Conservation (phyloP, 1,284 basidiomycete species). For the Meira miltonrushii region DNA sequence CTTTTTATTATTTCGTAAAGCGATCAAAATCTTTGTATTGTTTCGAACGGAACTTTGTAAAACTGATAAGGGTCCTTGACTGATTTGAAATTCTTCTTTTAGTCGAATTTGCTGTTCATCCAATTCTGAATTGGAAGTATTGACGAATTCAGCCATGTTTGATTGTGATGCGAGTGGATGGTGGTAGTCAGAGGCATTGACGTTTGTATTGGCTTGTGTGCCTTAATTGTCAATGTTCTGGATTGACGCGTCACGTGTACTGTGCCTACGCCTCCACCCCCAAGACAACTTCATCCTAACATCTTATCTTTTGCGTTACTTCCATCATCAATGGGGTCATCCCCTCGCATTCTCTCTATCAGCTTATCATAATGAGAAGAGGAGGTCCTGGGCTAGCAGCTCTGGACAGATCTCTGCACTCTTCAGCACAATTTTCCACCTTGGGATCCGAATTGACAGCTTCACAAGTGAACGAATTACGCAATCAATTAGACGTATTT, state of each 20-base stretch:
- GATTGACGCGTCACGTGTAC: no score
- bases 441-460: constrained; percentile 74
- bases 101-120: constrained; percentile 93
- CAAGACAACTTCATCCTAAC: no score
- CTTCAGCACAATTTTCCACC: constrained; percentile 62
- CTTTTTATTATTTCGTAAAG: constrained; percentile 97
- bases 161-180: no score
- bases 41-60: constrained; percentile 96
- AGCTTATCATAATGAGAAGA: not conserved
- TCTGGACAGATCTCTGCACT: constrained; percentile 54
- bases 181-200: no score
- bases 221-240: no score
- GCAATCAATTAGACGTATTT: constrained; percentile 76
- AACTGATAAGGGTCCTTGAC: constrained; percentile 80
- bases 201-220: no score
- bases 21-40: constrained; percentile 94
- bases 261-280: no score
- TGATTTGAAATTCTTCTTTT: constrained; percentile 61
- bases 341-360: no score
- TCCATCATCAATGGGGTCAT: no score
- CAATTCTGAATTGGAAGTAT: constrained; percentile 92
- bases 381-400: constrained; percentile 57
- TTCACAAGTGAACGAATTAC: constrained; percentile 70
- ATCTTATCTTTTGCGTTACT: no score
- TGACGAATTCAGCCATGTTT: constrained; percentile 54